Percentiles rank a stretch among this genome's conserved stretches.
Evolutionary conservation across 352 stramenopile species (phyloP).

Genomic region (Pythium myriotylum): DNA sequence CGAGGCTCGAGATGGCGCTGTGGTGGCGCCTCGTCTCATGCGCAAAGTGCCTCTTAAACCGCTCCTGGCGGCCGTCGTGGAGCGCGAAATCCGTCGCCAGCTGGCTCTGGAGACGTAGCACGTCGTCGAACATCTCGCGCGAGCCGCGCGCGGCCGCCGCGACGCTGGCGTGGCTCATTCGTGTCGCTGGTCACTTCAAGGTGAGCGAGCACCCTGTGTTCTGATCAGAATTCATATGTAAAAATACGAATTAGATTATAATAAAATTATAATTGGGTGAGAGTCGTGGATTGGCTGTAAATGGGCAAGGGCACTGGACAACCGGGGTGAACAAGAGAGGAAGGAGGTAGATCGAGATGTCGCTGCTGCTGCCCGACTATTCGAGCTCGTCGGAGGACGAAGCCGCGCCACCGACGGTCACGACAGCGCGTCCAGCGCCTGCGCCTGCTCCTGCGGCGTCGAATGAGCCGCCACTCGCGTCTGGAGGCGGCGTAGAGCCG

Average conservation of each 20-base stretch:
- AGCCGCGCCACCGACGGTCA: conserved; percentile 5
- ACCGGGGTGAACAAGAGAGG: too few species aligned
- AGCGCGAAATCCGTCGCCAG: conserved; percentile 44
- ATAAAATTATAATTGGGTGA: too few species aligned
- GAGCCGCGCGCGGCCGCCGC: conserved; percentile 20
- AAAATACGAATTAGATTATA: too few species aligned
- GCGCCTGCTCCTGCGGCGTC: background rate
- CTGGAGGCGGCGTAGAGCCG: background rate
- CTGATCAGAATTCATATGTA: too few species aligned
- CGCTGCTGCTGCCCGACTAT: conserved; percentile 28
- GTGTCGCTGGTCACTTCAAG: too few species aligned
- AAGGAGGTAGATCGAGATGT: conserved; percentile 18
- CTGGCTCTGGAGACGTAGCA: conserved; percentile 38
- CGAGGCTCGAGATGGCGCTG: conserved; percentile 48
- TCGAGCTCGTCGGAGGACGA: conserved; percentile 32
- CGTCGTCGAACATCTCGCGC: conserved; percentile 53
- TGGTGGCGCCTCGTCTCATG: conserved; percentile 52
- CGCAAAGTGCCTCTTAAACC: conserved; percentile 60
- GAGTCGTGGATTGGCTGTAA: too few species aligned
- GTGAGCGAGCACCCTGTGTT: too few species aligned
- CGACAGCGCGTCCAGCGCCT: background rate
- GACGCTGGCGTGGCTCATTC: conserved; percentile 20
- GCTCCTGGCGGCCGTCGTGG: conserved; percentile 48
- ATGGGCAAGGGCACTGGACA: too few species aligned
- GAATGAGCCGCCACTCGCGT: background rate